These are phyloP conservation scores for Starmera quercuum DNA, from an alignment of 805 yeast genomes.

Conservation along the genomic window DNA sequence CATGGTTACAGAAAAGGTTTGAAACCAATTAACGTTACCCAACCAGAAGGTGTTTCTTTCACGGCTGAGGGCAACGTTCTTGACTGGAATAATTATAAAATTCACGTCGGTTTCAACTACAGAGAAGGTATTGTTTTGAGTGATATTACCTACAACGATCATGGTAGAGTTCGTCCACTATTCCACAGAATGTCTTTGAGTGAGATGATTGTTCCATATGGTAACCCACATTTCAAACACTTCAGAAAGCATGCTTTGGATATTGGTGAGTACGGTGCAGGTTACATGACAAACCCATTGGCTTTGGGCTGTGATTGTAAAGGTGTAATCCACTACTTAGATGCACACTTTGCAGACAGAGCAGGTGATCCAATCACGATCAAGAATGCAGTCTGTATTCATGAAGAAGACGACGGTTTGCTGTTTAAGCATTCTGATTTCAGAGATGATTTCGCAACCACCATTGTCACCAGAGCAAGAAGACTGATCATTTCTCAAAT, in stretches of 20 bases:
- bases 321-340: constrained; percentile 77
- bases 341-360: constrained; percentile 66
- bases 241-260: constrained; percentile 84
- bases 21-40: constrained; percentile 64
- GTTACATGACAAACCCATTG: constrained; percentile 75
- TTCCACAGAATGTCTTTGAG: constrained; percentile 73
- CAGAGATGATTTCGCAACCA: constrained; percentile 71
- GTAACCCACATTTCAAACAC: constrained; percentile 72
- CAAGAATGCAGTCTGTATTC: constrained; percentile 75
- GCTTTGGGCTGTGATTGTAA: constrained; percentile 80
- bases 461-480: constrained; percentile 69
- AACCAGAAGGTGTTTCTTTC: constrained; percentile 80
- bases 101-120: constrained; percentile 80
- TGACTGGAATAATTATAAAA: constrained; percentile 70
- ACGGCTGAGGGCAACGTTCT: constrained; percentile 60
- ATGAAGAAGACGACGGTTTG: constrained; percentile 80
- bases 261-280: constrained; percentile 85
- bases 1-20: constrained; percentile 57
- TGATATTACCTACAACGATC: constrained; percentile 69
- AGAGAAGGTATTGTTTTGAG: constrained; percentile 78
- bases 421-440: constrained; percentile 78
- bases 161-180: constrained; percentile 62
- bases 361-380: constrained; percentile 63
- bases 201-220: constrained; percentile 85
- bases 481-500: constrained; percentile 70